Evolutionary conservation across 345 rosid genomes (phyloP).

Genomic region (Erucastrum elatum): DNA sequence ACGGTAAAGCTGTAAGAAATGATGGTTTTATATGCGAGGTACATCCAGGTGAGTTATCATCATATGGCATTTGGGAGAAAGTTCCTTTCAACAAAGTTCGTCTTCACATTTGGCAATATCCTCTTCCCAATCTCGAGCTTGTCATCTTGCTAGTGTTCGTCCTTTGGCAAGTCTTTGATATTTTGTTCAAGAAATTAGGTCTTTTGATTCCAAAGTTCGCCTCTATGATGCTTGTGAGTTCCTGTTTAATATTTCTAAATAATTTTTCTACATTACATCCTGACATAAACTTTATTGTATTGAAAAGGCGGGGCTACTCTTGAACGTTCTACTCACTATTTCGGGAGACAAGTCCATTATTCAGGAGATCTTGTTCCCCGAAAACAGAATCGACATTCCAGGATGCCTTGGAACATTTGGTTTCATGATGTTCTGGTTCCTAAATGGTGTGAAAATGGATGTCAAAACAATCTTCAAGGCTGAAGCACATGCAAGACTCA

Average conservation of each 20-base stretch:
- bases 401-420: slow-evolving; percentile 46
- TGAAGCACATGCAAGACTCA: slow-evolving; percentile 33
- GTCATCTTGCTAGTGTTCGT: slow-evolving; percentile 20
- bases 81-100: neutral
- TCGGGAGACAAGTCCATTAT: neutral
- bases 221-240: slow-evolving; percentile 40
- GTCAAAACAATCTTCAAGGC: slow-evolving; percentile 29
- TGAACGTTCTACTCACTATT: neutral
- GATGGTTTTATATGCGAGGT: slow-evolving; percentile 21
- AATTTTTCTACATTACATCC: neutral
- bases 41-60: slow-evolving; percentile 33
- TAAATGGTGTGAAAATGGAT: slow-evolving; percentile 58
- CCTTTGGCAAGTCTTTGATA: slow-evolving; percentile 31
- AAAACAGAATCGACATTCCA: slow-evolving; percentile 28
- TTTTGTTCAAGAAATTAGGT: slow-evolving; percentile 33
- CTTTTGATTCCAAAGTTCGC: slow-evolving; percentile 33
- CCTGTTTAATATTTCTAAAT: neutral
- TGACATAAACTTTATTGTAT: neutral
- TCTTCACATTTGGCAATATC: slow-evolving; percentile 25
- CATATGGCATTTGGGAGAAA: slow-evolving; percentile 39
- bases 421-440: slow-evolving; percentile 45
- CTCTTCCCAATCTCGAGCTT: slow-evolving; percentile 31
- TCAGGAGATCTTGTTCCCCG: slow-evolving; percentile 17
- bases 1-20: neutral
- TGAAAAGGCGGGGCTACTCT: slow-evolving; percentile 27